These are phyloP conservation scores for Lasiosphaeria miniovina DNA, from an alignment of 495 filamentous ascomycete species.

Conservation along the genomic window DNA sequence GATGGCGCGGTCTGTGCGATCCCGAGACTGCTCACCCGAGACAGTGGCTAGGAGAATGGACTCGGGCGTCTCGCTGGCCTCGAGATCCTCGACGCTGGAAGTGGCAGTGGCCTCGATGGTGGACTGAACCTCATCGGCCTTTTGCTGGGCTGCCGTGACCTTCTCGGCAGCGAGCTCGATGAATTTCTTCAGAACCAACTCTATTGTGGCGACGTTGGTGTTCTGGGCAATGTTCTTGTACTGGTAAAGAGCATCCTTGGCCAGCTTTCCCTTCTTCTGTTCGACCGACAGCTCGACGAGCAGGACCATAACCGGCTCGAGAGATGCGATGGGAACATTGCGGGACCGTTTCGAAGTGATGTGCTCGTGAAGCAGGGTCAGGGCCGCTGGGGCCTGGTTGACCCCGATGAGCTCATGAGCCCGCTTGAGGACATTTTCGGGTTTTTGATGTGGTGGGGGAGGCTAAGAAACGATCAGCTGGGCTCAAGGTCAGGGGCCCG, in stretches of 20 bases:
- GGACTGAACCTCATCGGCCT: constrained; percentile 92
- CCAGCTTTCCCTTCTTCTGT: constrained; percentile 92
- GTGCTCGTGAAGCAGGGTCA: constrained; percentile 97
- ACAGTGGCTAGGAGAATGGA: constrained; percentile 97
- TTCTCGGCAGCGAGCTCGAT: constrained; percentile 96
- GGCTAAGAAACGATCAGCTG: constrained; percentile 58
- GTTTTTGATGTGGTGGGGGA: constrained; percentile 92
- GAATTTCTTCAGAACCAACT: constrained; percentile 94
- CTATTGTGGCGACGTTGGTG: constrained; percentile 96
- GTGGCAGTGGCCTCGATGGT: constrained; percentile 66
- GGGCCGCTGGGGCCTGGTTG: constrained; percentile 84
- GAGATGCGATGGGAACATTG: constrained; percentile 92
- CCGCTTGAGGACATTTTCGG: constrained; percentile 98
- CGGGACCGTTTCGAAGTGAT: constrained; percentile 95
- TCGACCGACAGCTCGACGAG: constrained; percentile 96
- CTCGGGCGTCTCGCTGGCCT: constrained; percentile 95
- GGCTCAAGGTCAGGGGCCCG: constrained; percentile 1
- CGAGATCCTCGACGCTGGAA: constrained; percentile 82
- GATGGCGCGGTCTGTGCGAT: constrained; percentile 94
- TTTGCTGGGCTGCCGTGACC: constrained; percentile 92
- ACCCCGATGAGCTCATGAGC: constrained; percentile 98
- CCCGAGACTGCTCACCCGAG: constrained; percentile 93
- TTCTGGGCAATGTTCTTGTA: constrained; percentile 99
- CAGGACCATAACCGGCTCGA: constrained; percentile 97
- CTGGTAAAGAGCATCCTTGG: constrained; percentile 97